Evolutionary conservation across 305 asterid genomes (phyloP).

Genomic region (Fraxinus albicans): DNA sequence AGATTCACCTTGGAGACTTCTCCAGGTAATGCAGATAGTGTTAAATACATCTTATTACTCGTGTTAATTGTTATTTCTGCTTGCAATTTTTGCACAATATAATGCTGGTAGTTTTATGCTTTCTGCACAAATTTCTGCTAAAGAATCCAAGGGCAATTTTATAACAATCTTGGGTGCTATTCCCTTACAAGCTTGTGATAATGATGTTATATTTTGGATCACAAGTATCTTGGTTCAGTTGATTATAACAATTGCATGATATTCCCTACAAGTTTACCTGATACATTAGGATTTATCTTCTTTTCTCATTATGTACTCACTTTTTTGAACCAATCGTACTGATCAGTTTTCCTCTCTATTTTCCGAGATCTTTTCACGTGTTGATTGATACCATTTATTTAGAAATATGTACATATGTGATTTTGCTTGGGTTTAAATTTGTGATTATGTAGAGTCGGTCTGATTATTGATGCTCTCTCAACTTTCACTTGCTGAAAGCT

Average conservation of each 20-base stretch:
- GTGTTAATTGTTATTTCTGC: not conserved
- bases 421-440: not conserved
- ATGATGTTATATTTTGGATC: not conserved
- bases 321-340: not conserved
- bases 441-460: not conserved
- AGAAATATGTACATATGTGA: not conserved
- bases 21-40: slow-evolving; percentile 34
- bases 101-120: not conserved
- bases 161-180: not conserved
- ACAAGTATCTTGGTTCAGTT: not conserved
- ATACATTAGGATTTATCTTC: not conserved
- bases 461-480: not conserved
- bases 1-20: slow-evolving; percentile 57
- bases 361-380: not conserved
- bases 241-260: not conserved
- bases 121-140: not conserved
- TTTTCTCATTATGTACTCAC: not conserved
- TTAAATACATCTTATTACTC: slow-evolving; percentile 4
- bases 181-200: not conserved
- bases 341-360: not conserved
- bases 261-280: not conserved
- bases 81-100: not conserved
- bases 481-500: not conserved
- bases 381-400: not conserved
- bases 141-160: not conserved